phyloP scores from a whole-genome alignment of 805 yeast species.

The Lachancea fermentati region DNA sequence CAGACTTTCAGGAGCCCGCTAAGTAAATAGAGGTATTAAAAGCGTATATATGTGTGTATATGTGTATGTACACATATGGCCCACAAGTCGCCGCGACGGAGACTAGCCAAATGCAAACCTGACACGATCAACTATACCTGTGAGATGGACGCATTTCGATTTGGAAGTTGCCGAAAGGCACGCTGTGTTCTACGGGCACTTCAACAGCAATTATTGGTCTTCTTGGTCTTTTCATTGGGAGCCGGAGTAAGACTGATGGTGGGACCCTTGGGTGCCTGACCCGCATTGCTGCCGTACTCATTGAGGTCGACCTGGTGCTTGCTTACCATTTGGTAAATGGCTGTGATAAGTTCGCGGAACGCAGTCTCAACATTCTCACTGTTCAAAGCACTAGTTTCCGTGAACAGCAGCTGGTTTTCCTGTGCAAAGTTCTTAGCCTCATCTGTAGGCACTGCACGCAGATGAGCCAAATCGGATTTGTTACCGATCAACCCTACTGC shows the following conservation, averaged over 20 bases:
- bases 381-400: constrained; percentile 92
- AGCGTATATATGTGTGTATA: neutral
- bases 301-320: constrained; percentile 88
- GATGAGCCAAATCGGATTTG: constrained; percentile 83
- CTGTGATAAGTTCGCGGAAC: constrained; percentile 86
- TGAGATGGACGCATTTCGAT: too few species aligned
- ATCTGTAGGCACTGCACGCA: constrained; percentile 95
- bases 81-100: neutral
- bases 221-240: constrained; percentile 69
- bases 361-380: constrained; percentile 93
- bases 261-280: constrained; percentile 69
- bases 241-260: constrained; percentile 91
- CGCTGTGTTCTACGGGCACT: too few species aligned
- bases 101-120: neutral
- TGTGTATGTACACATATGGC: neutral
- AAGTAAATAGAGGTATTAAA: constrained; percentile 1
- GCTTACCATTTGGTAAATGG: constrained; percentile 90
- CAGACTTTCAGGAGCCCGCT: constrained; percentile 18
- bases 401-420: constrained; percentile 85
- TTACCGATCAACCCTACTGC: constrained; percentile 92
- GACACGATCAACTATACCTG: too few species aligned
- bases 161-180: too few species aligned
- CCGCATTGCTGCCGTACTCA: constrained; percentile 43
- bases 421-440: constrained; percentile 93
- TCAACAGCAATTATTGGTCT: constrained; percentile 61